Evolutionary conservation across 495 filamentous ascomycete species (phyloP), one percentile per base, ranked within the genome.

Genomic region (Chaetomium fimeti): DNA sequence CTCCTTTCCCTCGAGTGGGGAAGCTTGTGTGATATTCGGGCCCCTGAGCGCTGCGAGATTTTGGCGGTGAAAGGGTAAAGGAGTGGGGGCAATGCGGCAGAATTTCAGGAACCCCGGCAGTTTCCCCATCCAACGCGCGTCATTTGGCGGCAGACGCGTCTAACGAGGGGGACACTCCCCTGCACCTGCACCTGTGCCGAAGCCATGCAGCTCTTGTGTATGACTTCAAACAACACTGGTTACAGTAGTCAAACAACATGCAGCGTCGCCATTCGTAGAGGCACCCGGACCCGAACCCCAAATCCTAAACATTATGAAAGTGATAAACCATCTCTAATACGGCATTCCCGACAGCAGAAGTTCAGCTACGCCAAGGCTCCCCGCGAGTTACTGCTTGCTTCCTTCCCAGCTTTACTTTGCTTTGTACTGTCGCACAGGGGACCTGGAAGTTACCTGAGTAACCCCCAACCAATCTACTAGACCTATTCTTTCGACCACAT

Each of bases 131-230:
- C 4, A 24, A 36, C 12, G 29, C 60, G 60, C 60, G 60, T 62
- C 60, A 62, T 55, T 24, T 3, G 36, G 40, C 48, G 27, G 48
- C 59, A 53, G 58, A 61, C 58, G 58, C 58, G 58, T 57, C 22
- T 32, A n/a, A n/a, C 28, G 9, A 11, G 47, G 5, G 16, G 2
- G 25, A 49, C n/a, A 49, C 43, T 15, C 32, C 29, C 32, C 32
- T 36, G 40, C 5, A 18, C 15, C 40, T 43, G 40, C 24, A 12
- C 20, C n/a, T 18, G 40, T 43, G 13, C 40, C 16, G 47, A 9
- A 49, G 47, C 20, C 12, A 28, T 15, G 49, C 24, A 16, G 25
- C 28, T 55, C 53, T n/a, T n/a, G n/a, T n/a, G n/a, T n/a, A n/a
- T n/a, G 32, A 36, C 8, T 36, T 36, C 32, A 9, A 20, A 24